These are phyloP conservation scores for Porphyra umbilicalis DNA, from an alignment of 31 red algal genomes.

Conservation along the genomic window DNA sequence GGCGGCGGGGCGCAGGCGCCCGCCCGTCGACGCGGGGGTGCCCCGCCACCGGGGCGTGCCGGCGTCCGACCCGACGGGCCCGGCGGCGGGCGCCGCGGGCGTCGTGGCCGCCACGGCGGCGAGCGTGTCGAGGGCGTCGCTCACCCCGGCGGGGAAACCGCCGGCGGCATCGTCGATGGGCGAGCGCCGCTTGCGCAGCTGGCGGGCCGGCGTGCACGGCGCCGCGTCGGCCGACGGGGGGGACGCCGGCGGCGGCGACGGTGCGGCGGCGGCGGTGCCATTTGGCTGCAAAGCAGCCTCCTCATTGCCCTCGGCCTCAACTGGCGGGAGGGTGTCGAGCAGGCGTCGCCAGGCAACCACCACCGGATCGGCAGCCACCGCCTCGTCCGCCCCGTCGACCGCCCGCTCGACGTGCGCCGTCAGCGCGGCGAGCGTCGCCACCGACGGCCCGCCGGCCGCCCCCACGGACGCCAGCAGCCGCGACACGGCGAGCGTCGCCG, in stretches of 20 bases:
- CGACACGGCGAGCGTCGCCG: background rate
- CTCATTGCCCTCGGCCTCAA: background rate
- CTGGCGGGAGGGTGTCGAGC: background rate
- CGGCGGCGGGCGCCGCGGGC: background rate
- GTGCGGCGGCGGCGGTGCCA: background rate
- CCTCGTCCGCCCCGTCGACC: background rate
- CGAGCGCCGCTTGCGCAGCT: background rate
- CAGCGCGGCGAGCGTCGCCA: background rate
- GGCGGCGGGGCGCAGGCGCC: too few species aligned
- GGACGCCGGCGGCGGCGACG: background rate
- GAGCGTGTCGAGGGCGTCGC: conserved; percentile 47
- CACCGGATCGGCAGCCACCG: background rate
- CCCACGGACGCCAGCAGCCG: background rate
- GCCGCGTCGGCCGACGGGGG: background rate
- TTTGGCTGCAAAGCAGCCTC: too few species aligned
- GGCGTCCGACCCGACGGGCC: too few species aligned
- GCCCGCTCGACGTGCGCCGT: background rate
- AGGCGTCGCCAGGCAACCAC: background rate
- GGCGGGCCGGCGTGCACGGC: background rate
- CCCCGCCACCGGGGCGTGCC: too few species aligned
- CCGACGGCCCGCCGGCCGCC: background rate
- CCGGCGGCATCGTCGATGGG: background rate
- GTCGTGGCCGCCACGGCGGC: conserved; percentile 38
- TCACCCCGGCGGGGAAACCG: background rate
- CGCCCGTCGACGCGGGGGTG: too few species aligned